Evolutionary conservation across 1,284 basidiomycete species (phyloP).

Genomic region (Ganoderma multipileum): DNA sequence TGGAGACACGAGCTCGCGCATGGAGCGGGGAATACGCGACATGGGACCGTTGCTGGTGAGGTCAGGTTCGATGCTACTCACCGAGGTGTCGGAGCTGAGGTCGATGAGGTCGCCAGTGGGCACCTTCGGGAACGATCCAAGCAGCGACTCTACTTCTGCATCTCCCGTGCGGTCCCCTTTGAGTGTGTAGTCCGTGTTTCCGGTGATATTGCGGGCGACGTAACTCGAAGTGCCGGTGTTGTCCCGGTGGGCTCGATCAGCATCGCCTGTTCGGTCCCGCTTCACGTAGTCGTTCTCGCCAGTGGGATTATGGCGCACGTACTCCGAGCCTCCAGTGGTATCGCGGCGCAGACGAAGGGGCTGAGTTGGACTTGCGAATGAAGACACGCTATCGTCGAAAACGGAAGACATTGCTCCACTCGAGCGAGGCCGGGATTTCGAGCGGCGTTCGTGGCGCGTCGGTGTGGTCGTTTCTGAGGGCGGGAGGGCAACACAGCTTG

Average conservation of each 20-base stretch:
- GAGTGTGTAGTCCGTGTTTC: slow-evolving; percentile 25
- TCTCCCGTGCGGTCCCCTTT: slow-evolving; percentile 34
- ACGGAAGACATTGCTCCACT: slow-evolving; percentile 22
- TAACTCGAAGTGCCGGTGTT: slow-evolving; percentile 15
- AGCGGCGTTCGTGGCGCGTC: slow-evolving; percentile 32
- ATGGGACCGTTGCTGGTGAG: slow-evolving; percentile 27
- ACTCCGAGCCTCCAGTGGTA: slow-evolving; percentile 15
- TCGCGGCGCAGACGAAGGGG: slow-evolving; percentile 23
- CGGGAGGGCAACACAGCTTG: slow-evolving; percentile 18
- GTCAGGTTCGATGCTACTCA: slow-evolving; percentile 23
- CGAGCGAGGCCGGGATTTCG: slow-evolving; percentile 33
- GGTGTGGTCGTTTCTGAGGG: slow-evolving; percentile 35
- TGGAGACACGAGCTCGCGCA: slow-evolving; percentile 13
- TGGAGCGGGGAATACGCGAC: slow-evolving; percentile 32
- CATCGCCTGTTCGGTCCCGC: slow-evolving; percentile 27
- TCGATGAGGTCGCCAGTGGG: slow-evolving; percentile 36
- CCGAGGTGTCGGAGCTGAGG: slow-evolving; percentile 30
- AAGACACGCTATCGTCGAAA: slow-evolving; percentile 1
- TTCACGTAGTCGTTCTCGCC: slow-evolving; percentile 23
- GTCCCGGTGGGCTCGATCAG: slow-evolving; percentile 10
- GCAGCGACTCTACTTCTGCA: slow-evolving; percentile 38
- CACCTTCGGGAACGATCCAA: slow-evolving; percentile 30
- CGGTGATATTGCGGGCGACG: slow-evolving; percentile 24
- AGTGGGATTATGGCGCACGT: slow-evolving; percentile 28
- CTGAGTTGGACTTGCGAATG: slow-evolving; percentile 4